Conservation (phyloP, 768 basidiomycete genomes). For the Dacryopinax spathularia region DNA sequence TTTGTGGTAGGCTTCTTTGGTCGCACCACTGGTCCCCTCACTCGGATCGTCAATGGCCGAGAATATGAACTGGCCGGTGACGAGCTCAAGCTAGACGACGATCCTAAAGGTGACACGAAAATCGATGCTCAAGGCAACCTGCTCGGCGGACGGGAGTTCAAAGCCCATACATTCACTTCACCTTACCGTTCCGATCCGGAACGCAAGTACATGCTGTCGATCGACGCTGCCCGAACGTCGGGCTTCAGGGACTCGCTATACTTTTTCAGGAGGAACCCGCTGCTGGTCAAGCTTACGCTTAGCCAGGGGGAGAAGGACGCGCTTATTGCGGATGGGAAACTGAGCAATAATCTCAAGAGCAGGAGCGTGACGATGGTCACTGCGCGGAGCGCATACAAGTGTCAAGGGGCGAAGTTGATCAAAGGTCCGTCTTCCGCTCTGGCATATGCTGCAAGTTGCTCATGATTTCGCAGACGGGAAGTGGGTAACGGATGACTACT, state of each 20-base stretch:
- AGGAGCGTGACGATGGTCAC: slow-evolving; percentile 89
- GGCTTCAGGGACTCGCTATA: slow-evolving; percentile 97
- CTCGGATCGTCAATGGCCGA: slow-evolving; percentile 43
- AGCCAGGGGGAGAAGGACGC: slow-evolving; percentile 84
- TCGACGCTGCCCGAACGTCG: slow-evolving; percentile 90
- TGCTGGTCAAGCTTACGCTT: slow-evolving; percentile 81
- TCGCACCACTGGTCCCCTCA: slow-evolving; percentile 11
- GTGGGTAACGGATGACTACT: slow-evolving; percentile 93
- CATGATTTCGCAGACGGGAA: too few relatives aligned
- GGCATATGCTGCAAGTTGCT: not conserved
- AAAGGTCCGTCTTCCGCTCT: slow-evolving; percentile 39
- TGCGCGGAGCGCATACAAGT: slow-evolving; percentile 82
- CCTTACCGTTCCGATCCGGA: slow-evolving; percentile 65
- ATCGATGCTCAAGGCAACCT: slow-evolving; percentile 74
- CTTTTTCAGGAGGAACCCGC: slow-evolving; percentile 84
- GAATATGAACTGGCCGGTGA: slow-evolving; percentile 73
- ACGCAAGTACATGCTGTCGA: slow-evolving; percentile 84
- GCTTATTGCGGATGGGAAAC: slow-evolving; percentile 74
- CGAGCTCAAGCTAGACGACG: slow-evolving; percentile 70
- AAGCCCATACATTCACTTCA: slow-evolving; percentile 75
- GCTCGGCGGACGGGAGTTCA: slow-evolving; percentile 74
- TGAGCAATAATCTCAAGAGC: slow-evolving; percentile 76
- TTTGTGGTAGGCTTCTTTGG: not conserved
- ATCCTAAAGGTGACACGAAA: slow-evolving; percentile 81
- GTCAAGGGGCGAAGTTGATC: slow-evolving; percentile 85